Evolutionary conservation across 257 asterid genomes (phyloP), one percentile per base, ranked within the genome.

Genomic region (Marsdenia floribunda): DNA sequence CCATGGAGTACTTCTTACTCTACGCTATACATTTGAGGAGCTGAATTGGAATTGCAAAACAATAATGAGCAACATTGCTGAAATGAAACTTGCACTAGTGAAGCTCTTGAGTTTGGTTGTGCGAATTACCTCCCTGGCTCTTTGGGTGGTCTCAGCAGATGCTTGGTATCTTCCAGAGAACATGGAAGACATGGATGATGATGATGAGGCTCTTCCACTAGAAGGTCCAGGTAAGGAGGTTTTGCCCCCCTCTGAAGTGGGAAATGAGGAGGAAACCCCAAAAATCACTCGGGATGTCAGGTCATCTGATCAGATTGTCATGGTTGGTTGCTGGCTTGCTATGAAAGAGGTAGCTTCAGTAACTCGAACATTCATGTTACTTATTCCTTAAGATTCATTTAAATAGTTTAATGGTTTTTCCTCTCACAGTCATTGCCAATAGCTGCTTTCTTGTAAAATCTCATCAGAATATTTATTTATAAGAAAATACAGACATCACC

Each of bases 271-370:
- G 57, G 79, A 84, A 76, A 85, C 24, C 76, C 65, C 78, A 18
- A 78, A 80, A 76, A 59, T 22, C 59, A 76, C 26, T 70, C 90
- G 70, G 78, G 96, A 87, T 73, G 74, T 33, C 71, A 73, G 87
- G 79, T 85, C 85, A 18, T 83, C 95, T 6, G 97, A 87, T 44
- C 99, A 94, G 84, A 86, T 88, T 71, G 93, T 94, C 70, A 90
- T 94, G 99, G 97, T 94, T 85, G 97, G 99, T 81, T 92, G 97
- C 86, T 94, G 99, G 99, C 97, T 94, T 82, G 97, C 97, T 50
- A 94, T 94, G 99, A 94, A 94, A 87, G 99, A 94, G 97, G 99
- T 92, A 82, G 33, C 14, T 50, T 68, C 33, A 26, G 61, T 22
- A 57, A 55, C 71, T 68, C 15, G 4, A 44, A 38, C 42, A 50